Base-by-base conservation (phyloP, 768 basidiomycete species). In the Cystofilobasidium capitatum region DNA sequence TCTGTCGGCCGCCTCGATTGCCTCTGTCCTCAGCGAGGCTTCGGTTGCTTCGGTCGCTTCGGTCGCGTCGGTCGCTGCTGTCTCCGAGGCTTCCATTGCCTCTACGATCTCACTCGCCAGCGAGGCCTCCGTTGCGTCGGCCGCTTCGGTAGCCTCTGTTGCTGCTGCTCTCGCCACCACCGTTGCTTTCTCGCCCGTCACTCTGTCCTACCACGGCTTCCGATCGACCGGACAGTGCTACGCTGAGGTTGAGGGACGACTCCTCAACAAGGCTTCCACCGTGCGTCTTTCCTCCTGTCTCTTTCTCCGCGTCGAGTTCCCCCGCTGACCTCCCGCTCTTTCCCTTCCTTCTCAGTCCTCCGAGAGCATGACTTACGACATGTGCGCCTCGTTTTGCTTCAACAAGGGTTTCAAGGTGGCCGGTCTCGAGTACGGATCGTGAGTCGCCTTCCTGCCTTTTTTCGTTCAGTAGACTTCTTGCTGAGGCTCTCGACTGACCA, bases 351-450 rank as follows among this genome's bases (percentile, higher is more conserved):
- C 29, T 31, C 29, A 55, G 29, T 55, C 29, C 45, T 33, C 44
- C 22, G n/a, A 44, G 17, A 81, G 76, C 26, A 72, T 77, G 74
- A 79, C 77, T 20, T 70, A 70, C 58, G 70, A 70, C 14, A 40
- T 47, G 0, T 79, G 79, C 66, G 66, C 74, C 37, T 39, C 73
- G 35, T 71, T 72, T 16, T 80, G 79, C 71, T 61, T 71, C 4
- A 40, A 67, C 29, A 70, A 72, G 54, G 75, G 75, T 36, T 78
- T 74, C 75, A 63, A 70, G 3, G 66, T 75, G 54, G 77, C 78
- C 33, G 78, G 77, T 49, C 62, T 76, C 40, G 75, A 78, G 70
- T 76, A 73, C 71, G 37, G 58, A 3, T 13, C 13, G 44, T 45
- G n/a, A 14, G 14, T 45, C 13, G 14, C n/a, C n/a, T 45, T 45